Evolutionary conservation across 306 rosid genomes (phyloP).

Genomic region (Malus orientalis): DNA sequence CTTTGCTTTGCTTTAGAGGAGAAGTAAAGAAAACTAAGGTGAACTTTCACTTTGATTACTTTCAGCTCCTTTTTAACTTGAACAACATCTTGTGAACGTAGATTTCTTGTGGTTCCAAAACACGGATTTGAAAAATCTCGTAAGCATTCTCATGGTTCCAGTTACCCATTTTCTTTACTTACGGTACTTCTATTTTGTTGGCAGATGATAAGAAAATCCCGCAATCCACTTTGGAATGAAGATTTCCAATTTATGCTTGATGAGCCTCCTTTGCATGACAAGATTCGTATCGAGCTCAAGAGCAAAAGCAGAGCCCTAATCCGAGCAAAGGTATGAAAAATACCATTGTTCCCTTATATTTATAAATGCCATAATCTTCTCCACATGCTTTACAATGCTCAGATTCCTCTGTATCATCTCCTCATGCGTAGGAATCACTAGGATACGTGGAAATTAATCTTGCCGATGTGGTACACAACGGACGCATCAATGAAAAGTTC

Average conservation of each 20-base stretch:
- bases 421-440: constrained; percentile 49
- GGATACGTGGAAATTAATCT: constrained; percentile 82
- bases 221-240: constrained; percentile 80
- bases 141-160: background rate
- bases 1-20: constrained; percentile 55
- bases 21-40: constrained; percentile 83
- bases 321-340: constrained; percentile 47
- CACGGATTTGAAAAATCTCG: too few species aligned
- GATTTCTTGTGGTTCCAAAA: too few species aligned
- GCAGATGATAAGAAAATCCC: constrained; percentile 65
- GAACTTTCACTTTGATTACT: background rate
- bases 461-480: constrained; percentile 62
- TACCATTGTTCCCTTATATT: background rate
- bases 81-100: background rate
- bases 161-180: background rate
- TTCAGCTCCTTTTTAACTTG: background rate
- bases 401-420: background rate
- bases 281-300: constrained; percentile 64
- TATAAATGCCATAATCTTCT: background rate
- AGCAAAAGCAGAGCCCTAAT: constrained; percentile 56
- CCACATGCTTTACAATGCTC: background rate
- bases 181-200: background rate
- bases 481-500: constrained; percentile 68
- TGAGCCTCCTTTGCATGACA: constrained; percentile 77
- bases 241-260: constrained; percentile 84